A percentile compares a stretch with the other conserved stretches of the same genome.
Conservation (phyloP, 1,139 yeast genomes). For the Sugiyamaella neomexicana region DNA sequence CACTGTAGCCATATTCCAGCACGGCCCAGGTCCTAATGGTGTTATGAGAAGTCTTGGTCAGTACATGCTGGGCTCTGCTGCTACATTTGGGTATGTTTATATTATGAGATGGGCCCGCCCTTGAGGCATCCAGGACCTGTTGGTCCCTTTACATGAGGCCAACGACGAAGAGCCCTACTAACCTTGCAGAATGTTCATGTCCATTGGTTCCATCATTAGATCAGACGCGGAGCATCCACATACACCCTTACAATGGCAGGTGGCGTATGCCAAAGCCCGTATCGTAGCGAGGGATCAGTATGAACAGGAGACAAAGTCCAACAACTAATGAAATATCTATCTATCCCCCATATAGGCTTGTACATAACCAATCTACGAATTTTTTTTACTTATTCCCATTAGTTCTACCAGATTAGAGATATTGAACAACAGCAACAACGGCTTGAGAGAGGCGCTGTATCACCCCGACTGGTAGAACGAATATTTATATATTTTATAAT, state of each 20-base stretch:
- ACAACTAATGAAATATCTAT: neutral
- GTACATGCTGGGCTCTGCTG: slow-evolving; percentile 95
- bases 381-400: too few relatives aligned
- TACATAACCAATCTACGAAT: neutral
- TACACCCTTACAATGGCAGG: slow-evolving; percentile 37
- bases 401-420: too few relatives aligned
- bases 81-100: slow-evolving; percentile 68
- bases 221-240: slow-evolving; percentile 51
- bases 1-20: slow-evolving; percentile 83
- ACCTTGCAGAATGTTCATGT: slow-evolving; percentile 66
- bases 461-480: too few relatives aligned
- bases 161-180: too few relatives aligned
- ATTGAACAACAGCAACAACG: too few relatives aligned
- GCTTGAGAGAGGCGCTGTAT: too few relatives aligned
- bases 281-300: slow-evolving; percentile 13
- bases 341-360: neutral
- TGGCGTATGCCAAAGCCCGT: slow-evolving; percentile 33
- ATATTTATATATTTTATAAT: neutral
- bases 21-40: slow-evolving; percentile 99
- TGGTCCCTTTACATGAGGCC: too few relatives aligned
- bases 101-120: too few relatives aligned
- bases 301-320: neutral
- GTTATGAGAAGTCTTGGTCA: slow-evolving; percentile 95
- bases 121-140: too few relatives aligned
- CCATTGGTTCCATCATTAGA: slow-evolving; percentile 80